Conservation (phyloP, 2,329 filamentous ascomycete species). For the Plectosphaerella sp. region DNA sequence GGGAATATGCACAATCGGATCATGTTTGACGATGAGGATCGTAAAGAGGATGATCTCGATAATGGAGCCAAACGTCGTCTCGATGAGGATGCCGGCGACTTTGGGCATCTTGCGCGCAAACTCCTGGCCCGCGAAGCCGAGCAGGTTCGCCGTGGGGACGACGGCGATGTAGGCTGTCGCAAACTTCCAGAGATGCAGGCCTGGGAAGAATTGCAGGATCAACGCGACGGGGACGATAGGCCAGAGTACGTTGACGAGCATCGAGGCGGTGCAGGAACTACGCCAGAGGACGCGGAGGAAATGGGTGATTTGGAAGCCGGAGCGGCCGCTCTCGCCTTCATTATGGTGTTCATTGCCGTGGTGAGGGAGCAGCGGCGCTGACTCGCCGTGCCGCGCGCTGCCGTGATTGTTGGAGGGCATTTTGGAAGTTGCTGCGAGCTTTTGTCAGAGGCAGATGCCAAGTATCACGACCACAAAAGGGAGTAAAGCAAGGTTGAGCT, state of each 20-base stretch:
- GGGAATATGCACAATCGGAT: conserved; percentile 1
- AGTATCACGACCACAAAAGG: no score
- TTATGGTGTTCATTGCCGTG: conserved; percentile 10
- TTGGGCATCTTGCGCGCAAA: conserved; percentile 62
- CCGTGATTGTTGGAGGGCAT: neutral
- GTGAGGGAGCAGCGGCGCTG: conserved; percentile 23
- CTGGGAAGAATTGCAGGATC: conserved; percentile 29
- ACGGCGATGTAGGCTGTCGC: conserved; percentile 43
- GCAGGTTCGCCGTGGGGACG: conserved; percentile 42
- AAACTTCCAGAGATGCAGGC: conserved; percentile 38
- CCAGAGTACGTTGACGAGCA: conserved; percentile 43
- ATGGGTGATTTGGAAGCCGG: conserved; percentile 34
- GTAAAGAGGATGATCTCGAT: conserved; percentile 68
- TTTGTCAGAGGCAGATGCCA: no score
- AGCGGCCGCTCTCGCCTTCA: conserved; percentile 41
- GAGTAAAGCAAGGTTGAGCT: no score
- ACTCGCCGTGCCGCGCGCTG: conserved; percentile 6
- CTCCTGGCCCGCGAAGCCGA: conserved; percentile 51
- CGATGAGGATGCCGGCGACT: conserved; percentile 49
- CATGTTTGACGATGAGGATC: conserved; percentile 45
- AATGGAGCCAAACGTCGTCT: conserved; percentile 54
- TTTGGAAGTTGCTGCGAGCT: neutral
- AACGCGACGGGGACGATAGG: conserved; percentile 42
- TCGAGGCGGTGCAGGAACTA: conserved; percentile 38
- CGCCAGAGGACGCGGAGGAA: conserved; percentile 37